Base-by-base conservation (phyloP, 345 rosid species). In the Lumnitzera racemosa region DNA sequence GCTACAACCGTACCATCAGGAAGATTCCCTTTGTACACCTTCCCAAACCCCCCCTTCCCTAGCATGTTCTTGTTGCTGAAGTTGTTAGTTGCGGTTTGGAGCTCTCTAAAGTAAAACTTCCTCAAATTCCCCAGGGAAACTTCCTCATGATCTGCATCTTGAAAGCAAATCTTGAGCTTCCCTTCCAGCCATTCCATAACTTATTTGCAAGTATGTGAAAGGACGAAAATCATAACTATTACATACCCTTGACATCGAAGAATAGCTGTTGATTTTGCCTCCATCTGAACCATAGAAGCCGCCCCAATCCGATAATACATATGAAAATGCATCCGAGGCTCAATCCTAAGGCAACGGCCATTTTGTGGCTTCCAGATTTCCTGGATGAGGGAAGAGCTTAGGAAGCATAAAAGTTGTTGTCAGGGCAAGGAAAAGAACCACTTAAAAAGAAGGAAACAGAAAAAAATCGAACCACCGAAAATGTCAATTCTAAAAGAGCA, bases 21-120 rank as follows among this genome's bases (percentile, higher is more conserved):
- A 65, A 89, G 78, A 64, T 76, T 68, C 49, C 96, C 96, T 78
- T 89, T 89, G 67, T 89, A 89, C 47, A 89, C 96, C 66, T 81
- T 76, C 51, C 95, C 96, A 31, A 84, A 89, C 12, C 96, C 96
- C 58, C 96, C 96, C 71, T 86, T 89, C 47, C 96, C 96, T 24
- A 89, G 75, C 51, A 89, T 78, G 75, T 77, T 78, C 72, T 74
- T 86, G 76, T 77, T 82, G 83, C 88, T 82, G 68, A 89, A 89
- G 69, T 86, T 84, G 65, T 76, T 75, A 0, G 96, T 84, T n/a
- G 95, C 87, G 55, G 66, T 66, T 61, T 86, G 95, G 67, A 89
- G 82, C 71, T 86, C 89, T 63, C 95, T 86, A 53, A 89, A 77
- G 14, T 76, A 84, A 53, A 89, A 89, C 69, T 84, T 78, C 72